Evolutionary conservation across 2,329 filamentous ascomycete species (phyloP), one percentile per base, ranked within the genome.

Genomic region (Clarireedia homoeocarpa): DNA sequence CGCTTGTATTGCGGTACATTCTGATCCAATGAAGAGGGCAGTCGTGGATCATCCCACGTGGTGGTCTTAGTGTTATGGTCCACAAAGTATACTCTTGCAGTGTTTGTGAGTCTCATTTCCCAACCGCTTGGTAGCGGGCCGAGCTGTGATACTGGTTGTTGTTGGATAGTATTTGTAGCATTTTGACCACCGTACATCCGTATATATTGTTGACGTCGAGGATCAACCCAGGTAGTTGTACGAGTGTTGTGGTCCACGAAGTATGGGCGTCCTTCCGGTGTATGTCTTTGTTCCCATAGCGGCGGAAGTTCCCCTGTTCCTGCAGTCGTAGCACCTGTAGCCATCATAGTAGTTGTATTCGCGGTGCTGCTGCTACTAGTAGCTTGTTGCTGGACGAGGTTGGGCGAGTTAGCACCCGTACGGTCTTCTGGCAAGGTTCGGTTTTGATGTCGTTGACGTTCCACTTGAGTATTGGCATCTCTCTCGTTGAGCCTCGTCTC

Each of bases 41-140:
- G 76, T 68, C 94, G 84, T 38, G 94, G 94, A 68, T 99, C 94
- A 69, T 99, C 94, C 94, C 94, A 99, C 1, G 94, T 99, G 3
- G 94, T 99, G 0, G 94, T 99, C 78, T 99, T 99, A 46, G 94
- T 99, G 75, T 99, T 99, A 75, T 99, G 94, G 68, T 99, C 94
- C 46, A 99, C 94, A 72, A 99, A 99, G 74, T 99, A 99, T 15
- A 99, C 94, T 58, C 94, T 83, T 27, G 94, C 94, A 14, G 94
- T 99, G 72, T 99, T 97, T 53, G 94, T 99, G 51, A 99, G 84
- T 59, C 94, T 89, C 94, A 99, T 99, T 78, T 99, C 94, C 94
- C 94, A 99, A 2, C 94, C 94, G 67, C 94, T 97, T 3, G 94
- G 94, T 48, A 99, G 74, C 26, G 94, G 94, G 4, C 94, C 94